These are phyloP conservation scores for Mycena maculata DNA, from an alignment of 768 basidiomycete species.

Conservation along the genomic window DNA sequence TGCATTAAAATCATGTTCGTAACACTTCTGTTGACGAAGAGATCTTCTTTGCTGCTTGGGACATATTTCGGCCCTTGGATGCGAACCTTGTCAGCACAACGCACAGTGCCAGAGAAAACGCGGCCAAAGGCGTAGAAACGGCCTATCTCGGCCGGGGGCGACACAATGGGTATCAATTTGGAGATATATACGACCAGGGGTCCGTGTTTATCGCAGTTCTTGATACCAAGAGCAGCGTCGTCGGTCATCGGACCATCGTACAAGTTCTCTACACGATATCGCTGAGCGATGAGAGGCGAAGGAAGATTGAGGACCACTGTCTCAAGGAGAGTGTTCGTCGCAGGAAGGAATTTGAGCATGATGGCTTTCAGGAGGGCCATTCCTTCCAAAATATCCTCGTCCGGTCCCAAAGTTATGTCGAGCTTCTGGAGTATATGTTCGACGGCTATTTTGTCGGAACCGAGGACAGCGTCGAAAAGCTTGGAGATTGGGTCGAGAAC, in stretches of 20 bases:
- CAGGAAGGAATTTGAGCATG: constrained; percentile 99
- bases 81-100: constrained; percentile 96
- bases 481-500: constrained; percentile 99
- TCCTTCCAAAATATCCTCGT: constrained; percentile 93
- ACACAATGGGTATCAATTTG: constrained; percentile 95
- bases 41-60: constrained; percentile 97
- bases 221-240: constrained; percentile 97
- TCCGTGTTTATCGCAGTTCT: constrained; percentile 95
- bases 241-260: constrained; percentile 99
- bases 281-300: constrained; percentile 95
- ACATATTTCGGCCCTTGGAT: constrained; percentile 99
- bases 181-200: constrained; percentile 98
- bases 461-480: constrained; percentile 93
- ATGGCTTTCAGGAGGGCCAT: constrained; percentile 94
- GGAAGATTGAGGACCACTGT: constrained; percentile 98
- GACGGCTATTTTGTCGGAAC: constrained; percentile 94
- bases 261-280: constrained; percentile 98
- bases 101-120: constrained; percentile 98
- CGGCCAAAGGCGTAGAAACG: constrained; percentile 99
- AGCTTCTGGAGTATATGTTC: constrained; percentile 92
- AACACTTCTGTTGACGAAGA: constrained; percentile 96
- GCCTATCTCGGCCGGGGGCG: constrained; percentile 90
- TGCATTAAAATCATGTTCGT: constrained; percentile 99
- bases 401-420: constrained; percentile 86
- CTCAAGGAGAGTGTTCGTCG: constrained; percentile 97